Evolutionary conservation across 2,329 filamentous ascomycete species (phyloP), one percentile per base, ranked within the genome.

Genomic region (Fusarium devonianum): DNA sequence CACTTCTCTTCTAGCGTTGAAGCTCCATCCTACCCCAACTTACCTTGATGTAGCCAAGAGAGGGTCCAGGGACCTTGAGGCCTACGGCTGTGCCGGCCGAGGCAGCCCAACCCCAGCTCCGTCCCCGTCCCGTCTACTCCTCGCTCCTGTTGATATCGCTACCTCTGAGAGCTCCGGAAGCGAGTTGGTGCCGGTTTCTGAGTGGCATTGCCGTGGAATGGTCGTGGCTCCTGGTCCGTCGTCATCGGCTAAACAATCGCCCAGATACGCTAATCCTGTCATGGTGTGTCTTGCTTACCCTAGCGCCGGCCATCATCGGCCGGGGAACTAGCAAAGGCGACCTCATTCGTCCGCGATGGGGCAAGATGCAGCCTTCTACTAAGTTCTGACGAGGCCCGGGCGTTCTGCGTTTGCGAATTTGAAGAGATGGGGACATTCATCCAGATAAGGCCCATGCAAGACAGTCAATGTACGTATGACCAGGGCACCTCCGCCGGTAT

Each of bases 261-360:
- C 46, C 39, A 51, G 23, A 28, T 18, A 36, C 46, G 47, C 56
- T 64, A 64, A 49, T 22, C 58, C 54, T 39, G 28, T 49, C 49
- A 35, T 34, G 58, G 56, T 21, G 43, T 45, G 41, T 33, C 49
- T 50, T 59, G 51, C 53, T 53, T 64, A 44, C 37, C 46, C 36
- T 64, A 62, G 48, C 55, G 56, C 40, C 50, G 37, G 45, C 37
- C 37, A 40, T 39, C 23, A 22, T 58, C 34, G 50, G 30, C 41
- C 25, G 35, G 43, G n/a, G 28, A 40, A 33, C 41, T 23, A 47
- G 32, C 22, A 13, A 37, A 13, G 34, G 29, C 37, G 14, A 33
- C 25, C 36, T 44, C 41, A 62, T 53, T 62, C 52, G 60, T 35
- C 18, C 42, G 42, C 22, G 16, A 23, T 21, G 33, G 21, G 49